Conservation (phyloP, 352 stramenopile species). For the Phytophthora pseudosyringae region DNA sequence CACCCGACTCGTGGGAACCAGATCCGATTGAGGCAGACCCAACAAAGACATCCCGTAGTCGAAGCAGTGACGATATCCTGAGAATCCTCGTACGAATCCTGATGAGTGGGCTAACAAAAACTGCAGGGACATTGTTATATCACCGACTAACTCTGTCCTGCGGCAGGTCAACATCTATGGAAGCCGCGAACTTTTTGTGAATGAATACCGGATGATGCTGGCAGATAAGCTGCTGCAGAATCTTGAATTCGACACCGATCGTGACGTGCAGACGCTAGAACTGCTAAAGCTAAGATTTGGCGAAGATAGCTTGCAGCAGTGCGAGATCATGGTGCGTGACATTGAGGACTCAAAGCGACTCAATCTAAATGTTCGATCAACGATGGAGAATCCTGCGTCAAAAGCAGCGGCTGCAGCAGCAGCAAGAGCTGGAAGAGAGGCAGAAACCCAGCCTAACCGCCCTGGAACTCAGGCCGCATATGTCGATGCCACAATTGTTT, state of each 20-base stretch:
- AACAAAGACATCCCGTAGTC: slow-evolving; percentile 79
- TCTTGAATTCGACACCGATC: slow-evolving; percentile 94
- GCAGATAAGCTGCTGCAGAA: slow-evolving; percentile 96
- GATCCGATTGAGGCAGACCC: slow-evolving; percentile 85
- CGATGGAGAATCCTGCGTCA: slow-evolving; percentile 25
- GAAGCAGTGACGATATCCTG: slow-evolving; percentile 95
- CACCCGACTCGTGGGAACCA: slow-evolving; percentile 92
- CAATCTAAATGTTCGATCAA: slow-evolving; percentile 88
- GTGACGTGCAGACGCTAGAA: slow-evolving; percentile 95
- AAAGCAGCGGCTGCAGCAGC: slow-evolving; percentile 1
- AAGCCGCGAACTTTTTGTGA: slow-evolving; percentile 98
- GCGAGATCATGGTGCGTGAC: slow-evolving; percentile 98
- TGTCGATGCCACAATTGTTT: slow-evolving; percentile 95
- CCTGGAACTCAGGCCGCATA: slow-evolving; percentile 1
- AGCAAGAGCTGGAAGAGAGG: slow-evolving; percentile 2
- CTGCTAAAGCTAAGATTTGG: slow-evolving; percentile 98
- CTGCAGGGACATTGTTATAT: background rate
- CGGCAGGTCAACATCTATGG: slow-evolving; percentile 96
- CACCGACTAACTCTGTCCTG: background rate
- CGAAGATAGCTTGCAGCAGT: slow-evolving; percentile 94
- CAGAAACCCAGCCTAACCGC: background rate
- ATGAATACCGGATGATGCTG: slow-evolving; percentile 98
- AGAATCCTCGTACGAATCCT: slow-evolving; percentile 88
- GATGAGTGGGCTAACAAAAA: background rate
- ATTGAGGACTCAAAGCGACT: slow-evolving; percentile 97